Base-by-base conservation (phyloP, 2,329 filamentous ascomycete species). In the Ilyonectria destructans region DNA sequence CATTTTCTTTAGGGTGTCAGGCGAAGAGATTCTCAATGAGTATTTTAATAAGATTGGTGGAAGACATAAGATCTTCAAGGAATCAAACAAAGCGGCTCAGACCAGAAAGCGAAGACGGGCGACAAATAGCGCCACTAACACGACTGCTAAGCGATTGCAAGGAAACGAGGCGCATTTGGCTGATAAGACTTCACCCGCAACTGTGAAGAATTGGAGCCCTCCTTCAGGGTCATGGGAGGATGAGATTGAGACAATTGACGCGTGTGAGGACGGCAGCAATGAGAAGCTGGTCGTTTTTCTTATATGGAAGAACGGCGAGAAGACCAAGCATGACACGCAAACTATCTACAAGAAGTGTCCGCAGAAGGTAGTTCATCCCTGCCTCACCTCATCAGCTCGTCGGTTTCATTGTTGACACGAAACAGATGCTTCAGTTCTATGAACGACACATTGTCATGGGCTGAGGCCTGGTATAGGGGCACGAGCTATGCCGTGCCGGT, bases 171-270 rank as follows among this genome's bases (percentile, higher is more conserved):
- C 83, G 56, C 85, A 91, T 70, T 88, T 88, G 0, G 78, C 75
- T 2, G 83, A 85, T 2, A 77, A 82, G 17, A 85, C 85, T 9
- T 84, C 88, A 0, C 86, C 89, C 0, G 80, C 81, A 1, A 83
- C 23, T 23, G 23, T 3, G 23, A 23, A 23, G 62, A 81, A 81
- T 60, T 94, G 92, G 88, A 88, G 87, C 65, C 91, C 92, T 2
- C 93, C 93, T 0, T 85, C 87, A 2, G 93, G 93, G 8, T 91
- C 87, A 35, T 96, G 93, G 93, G 93, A 96, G 72, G 89, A 94
- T 12, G 86, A 93, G 2, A 89, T 96, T 26, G 85, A 88, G 21
- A 84, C 85, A 1, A 90, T 96, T 37, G 92, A 95, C 72, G 92
- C 91, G 0, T 92, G 92, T 64, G 89, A 94, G 74, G 90, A 94